Percentiles rank a stretch among this genome's conserved stretches.
phyloP scores from a whole-genome alignment of 1,139 yeast species.

The Taphrina flavorubra region DNA sequence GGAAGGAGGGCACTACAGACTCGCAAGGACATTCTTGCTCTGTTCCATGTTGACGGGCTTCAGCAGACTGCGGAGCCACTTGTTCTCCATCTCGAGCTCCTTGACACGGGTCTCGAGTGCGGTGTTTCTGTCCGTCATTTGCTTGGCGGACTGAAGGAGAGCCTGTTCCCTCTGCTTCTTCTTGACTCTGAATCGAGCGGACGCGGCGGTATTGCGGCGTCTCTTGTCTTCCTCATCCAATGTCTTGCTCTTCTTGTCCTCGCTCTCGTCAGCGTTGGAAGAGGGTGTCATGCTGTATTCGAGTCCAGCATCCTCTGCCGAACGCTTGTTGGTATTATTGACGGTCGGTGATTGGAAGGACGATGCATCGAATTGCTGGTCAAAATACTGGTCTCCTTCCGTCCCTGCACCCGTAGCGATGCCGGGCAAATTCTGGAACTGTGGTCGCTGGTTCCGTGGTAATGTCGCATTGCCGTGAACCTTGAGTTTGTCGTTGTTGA shows the following conservation, averaged over 20 bases:
- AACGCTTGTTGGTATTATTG: constrained; percentile 2
- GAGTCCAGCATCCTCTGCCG: constrained; percentile 20
- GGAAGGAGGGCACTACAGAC: constrained; percentile 1
- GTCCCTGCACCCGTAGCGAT: constrained; percentile 1
- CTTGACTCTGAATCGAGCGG: constrained; percentile 78
- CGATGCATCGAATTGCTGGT: not conserved
- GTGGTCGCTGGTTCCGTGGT: constrained; percentile 15
- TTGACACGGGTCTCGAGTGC: constrained; percentile 66
- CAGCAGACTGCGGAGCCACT: constrained; percentile 74
- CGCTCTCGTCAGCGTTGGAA: constrained; percentile 13
- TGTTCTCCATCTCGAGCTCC: constrained; percentile 84
- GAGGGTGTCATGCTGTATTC: constrained; percentile 12
- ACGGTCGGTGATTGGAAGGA: not conserved
- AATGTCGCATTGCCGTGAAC: not conserved
- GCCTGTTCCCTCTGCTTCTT: constrained; percentile 84
- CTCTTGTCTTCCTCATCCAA: constrained; percentile 66
- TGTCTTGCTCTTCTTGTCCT: constrained; percentile 29
- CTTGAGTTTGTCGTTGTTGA: not conserved
- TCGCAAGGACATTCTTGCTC: constrained; percentile 30
- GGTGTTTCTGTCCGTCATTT: constrained; percentile 65
- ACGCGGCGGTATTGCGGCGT: constrained; percentile 78
- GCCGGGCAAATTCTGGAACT: constrained; percentile 6
- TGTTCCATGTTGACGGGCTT: constrained; percentile 33
- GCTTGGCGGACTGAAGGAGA: constrained; percentile 71
- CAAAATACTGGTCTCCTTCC: not conserved